phyloP scores from a whole-genome alignment of 768 basidiomycete genomes.

The Leucosporidium scottii region DNA sequence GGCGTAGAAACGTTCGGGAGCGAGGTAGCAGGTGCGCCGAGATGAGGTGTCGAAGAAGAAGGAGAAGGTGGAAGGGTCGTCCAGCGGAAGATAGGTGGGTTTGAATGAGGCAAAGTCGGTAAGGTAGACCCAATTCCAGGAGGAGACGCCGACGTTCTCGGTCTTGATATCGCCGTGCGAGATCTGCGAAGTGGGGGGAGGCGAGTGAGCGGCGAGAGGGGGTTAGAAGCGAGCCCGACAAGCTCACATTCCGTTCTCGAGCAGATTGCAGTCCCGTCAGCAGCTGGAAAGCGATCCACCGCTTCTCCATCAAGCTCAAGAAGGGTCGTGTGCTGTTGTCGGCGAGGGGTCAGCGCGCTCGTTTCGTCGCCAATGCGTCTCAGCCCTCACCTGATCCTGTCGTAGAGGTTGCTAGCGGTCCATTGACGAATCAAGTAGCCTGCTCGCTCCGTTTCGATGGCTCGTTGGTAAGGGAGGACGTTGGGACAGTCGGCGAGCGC shows the following conservation, averaged over 20 bases:
- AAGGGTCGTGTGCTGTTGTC: slow-evolving; percentile 81
- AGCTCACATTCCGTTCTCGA: slow-evolving; percentile 56
- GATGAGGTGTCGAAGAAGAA: slow-evolving; percentile 97
- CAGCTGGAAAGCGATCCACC: slow-evolving; percentile 94
- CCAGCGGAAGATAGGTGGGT: slow-evolving; percentile 86
- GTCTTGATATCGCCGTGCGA: slow-evolving; percentile 97
- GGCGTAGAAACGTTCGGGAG: slow-evolving; percentile 90
- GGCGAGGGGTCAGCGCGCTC: neutral
- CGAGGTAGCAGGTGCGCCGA: slow-evolving; percentile 86
- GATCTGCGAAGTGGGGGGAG: slow-evolving; percentile 46
- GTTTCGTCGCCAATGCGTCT: too few species aligned
- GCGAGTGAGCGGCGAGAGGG: neutral
- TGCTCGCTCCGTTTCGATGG: slow-evolving; percentile 90
- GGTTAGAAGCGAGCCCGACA: neutral
- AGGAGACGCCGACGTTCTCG: slow-evolving; percentile 90
- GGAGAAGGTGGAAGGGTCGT: slow-evolving; percentile 95
- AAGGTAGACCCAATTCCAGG: slow-evolving; percentile 90
- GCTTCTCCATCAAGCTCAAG: slow-evolving; percentile 83
- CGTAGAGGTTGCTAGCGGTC: slow-evolving; percentile 88
- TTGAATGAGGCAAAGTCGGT: slow-evolving; percentile 93
- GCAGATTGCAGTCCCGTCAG: slow-evolving; percentile 76
- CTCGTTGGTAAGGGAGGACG: slow-evolving; percentile 77
- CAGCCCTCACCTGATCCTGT: slow-evolving; percentile 76
- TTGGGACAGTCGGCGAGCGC: slow-evolving; percentile 75
- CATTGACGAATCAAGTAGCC: slow-evolving; percentile 93